Conservation (phyloP, 2,329 filamentous ascomycete genomes). For the Tympanopsis confertula region DNA sequence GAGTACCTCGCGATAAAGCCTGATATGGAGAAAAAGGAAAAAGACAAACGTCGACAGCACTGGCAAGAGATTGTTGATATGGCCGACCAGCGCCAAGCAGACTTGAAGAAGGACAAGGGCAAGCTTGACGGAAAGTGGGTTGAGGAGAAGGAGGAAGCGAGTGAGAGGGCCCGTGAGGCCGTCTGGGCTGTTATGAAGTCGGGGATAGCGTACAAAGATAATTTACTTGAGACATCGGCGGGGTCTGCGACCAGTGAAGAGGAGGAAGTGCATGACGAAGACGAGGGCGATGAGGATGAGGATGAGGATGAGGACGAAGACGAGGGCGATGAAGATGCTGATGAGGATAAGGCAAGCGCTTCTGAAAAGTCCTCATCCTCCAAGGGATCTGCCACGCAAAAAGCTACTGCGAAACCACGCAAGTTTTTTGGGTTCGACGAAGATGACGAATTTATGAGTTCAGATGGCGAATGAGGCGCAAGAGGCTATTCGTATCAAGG, state of each 20-base stretch:
- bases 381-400: not conserved
- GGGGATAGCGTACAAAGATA: slow-evolving; percentile 49
- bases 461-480: slow-evolving; percentile 49
- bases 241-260: slow-evolving; percentile 25
- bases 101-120: slow-evolving; percentile 64
- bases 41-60: slow-evolving; percentile 69
- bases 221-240: slow-evolving; percentile 38
- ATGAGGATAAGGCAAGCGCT: slow-evolving; percentile 33
- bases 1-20: slow-evolving; percentile 93
- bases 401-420: not conserved
- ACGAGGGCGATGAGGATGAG: not conserved
- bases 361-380: no score
- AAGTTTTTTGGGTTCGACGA: slow-evolving; percentile 1
- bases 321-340: not conserved
- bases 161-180: slow-evolving; percentile 69
- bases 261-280: not conserved
- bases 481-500: slow-evolving; percentile 9
- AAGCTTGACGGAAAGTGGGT: slow-evolving; percentile 85
- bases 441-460: slow-evolving; percentile 11
- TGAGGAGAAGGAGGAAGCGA: slow-evolving; percentile 83
- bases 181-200: slow-evolving; percentile 60
- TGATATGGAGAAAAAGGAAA: slow-evolving; percentile 91
- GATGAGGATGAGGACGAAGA: not conserved
- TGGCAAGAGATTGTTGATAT: slow-evolving; percentile 84
- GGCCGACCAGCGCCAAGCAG: slow-evolving; percentile 72